Evolutionary conservation across 495 filamentous ascomycete species (phyloP).

Genomic region (Lophiostoma macrostomum): DNA sequence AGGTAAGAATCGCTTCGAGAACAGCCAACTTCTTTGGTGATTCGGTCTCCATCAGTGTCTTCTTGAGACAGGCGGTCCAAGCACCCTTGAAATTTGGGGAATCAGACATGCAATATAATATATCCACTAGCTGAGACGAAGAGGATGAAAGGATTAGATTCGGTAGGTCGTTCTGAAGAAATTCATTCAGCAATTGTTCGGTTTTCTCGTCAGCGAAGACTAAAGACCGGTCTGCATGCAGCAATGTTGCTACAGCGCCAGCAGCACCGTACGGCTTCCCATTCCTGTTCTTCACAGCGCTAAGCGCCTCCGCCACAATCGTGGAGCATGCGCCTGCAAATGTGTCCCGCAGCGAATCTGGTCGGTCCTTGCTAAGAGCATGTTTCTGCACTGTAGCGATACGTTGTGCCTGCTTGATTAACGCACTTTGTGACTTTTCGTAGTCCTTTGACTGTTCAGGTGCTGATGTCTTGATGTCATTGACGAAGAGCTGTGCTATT

Average conservation of each 20-base stretch:
- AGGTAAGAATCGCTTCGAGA: constrained; percentile 38
- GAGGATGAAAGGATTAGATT: constrained; percentile 56
- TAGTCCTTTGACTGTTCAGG: constrained; percentile 78
- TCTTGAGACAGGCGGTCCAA: constrained; percentile 34
- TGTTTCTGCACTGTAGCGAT: constrained; percentile 15
- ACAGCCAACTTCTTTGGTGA: constrained; percentile 33
- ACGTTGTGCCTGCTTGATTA: constrained; percentile 38
- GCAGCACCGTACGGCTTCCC: constrained; percentile 84
- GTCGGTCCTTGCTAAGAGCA: neutral
- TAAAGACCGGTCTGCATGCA: constrained; percentile 33
- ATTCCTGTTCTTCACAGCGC: constrained; percentile 56
- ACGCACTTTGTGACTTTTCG: constrained; percentile 61
- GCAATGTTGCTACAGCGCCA: constrained; percentile 54
- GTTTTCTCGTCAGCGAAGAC: constrained; percentile 34
- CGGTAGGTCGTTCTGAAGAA: constrained; percentile 50
- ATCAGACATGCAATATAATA: constrained; percentile 33
- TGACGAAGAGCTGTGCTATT: constrained; percentile 54
- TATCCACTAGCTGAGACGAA: constrained; percentile 39
- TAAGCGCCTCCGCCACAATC: constrained; percentile 51
- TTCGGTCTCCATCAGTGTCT: constrained; percentile 31
- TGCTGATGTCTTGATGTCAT: constrained; percentile 63
- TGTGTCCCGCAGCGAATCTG: constrained; percentile 35
- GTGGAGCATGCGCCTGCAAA: constrained; percentile 26
- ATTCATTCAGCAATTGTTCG: constrained; percentile 37
- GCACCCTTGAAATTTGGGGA: constrained; percentile 29